phyloP scores from a whole-genome alignment of 1,139 yeast genomes.

The Diutina scorzettiae region DNA sequence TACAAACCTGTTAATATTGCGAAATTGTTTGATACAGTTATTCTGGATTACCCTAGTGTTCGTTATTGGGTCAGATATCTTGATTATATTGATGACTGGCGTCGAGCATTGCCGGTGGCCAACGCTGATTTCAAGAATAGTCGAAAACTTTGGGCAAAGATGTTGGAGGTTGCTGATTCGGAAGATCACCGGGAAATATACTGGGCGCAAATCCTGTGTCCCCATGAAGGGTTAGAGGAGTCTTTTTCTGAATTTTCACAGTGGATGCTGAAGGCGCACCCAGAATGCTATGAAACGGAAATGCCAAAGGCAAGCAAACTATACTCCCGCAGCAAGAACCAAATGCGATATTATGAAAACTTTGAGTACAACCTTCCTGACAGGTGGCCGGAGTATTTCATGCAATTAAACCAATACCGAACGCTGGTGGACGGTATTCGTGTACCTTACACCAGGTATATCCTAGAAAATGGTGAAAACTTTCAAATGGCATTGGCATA shows the following conservation, averaged over 20 bases:
- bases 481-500: background rate
- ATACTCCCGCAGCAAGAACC: slow-evolving; percentile 18
- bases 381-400: slow-evolving; percentile 2
- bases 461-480: background rate
- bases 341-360: slow-evolving; percentile 17
- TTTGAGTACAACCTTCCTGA: slow-evolving; percentile 15
- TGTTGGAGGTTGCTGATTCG: slow-evolving; percentile 12
- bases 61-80: slow-evolving; percentile 11
- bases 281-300: slow-evolving; percentile 23
- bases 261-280: slow-evolving; percentile 23
- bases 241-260: slow-evolving; percentile 32
- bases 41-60: slow-evolving; percentile 11
- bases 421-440: background rate
- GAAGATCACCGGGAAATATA: slow-evolving; percentile 13
- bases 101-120: background rate
- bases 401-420: background rate
- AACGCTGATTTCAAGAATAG: slow-evolving; percentile 25
- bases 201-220: slow-evolving; percentile 26
- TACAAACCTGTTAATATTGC: slow-evolving; percentile 8
- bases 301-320: slow-evolving; percentile 29
- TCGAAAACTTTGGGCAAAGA: slow-evolving; percentile 22
- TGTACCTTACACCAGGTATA: background rate
- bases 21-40: slow-evolving; percentile 12
- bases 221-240: slow-evolving; percentile 30
- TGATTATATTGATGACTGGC: slow-evolving; percentile 9